Base-by-base conservation (phyloP, 768 basidiomycete genomes). In the Termitomyces sp. region DNA sequence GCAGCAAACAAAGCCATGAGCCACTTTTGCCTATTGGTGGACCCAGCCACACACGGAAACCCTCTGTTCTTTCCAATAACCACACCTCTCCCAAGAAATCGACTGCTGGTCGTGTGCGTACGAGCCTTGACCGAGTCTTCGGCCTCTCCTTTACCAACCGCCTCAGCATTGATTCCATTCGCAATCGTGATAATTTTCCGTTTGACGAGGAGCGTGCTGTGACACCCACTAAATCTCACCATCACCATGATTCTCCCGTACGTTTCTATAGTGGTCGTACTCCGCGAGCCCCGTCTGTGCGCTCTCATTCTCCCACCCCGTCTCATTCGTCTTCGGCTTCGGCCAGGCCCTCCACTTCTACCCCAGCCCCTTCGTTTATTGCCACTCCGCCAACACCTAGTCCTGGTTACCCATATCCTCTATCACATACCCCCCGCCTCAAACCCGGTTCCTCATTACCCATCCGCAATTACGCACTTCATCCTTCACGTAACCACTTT, bases 401-500 rank as follows among this genome's bases (percentile, higher is more conserved):
- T 13, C 48, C 61, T 4, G 28, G 28, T 18, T 51, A 61, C 16
- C 42, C 65, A 32, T 74, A 75, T 1, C 75, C 76, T 7, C 70
- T 79, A 9, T 71, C 70, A n/a, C 76, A 72, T 50, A 72, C 75
- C 20, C 80, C 77, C 22, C 67, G 76, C 44, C 64, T 74, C 24
- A 71, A 76, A 60, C 66, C 71, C 15, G 70, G 71, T 49, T 81
- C 80, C 0, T 75, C 76, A 7, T 76, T 78, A 51, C 71, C 70
- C 24, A 66, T 84, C 55, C 83, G 83, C 38, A 85, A 85, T 56
- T 88, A 89, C 72, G 76, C 87, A 64, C 72, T 79, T 20, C 86
- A 92, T 69, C 84, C 87, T 1, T 91, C 91, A 3, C 78, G 85
- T 59, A 95, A 94, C 74, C 78, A 77, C 45, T 96, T 94, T 75